Conservation (phyloP, 176 grass and related monocot genomes). For the Bolboschoenus planiculmis region DNA sequence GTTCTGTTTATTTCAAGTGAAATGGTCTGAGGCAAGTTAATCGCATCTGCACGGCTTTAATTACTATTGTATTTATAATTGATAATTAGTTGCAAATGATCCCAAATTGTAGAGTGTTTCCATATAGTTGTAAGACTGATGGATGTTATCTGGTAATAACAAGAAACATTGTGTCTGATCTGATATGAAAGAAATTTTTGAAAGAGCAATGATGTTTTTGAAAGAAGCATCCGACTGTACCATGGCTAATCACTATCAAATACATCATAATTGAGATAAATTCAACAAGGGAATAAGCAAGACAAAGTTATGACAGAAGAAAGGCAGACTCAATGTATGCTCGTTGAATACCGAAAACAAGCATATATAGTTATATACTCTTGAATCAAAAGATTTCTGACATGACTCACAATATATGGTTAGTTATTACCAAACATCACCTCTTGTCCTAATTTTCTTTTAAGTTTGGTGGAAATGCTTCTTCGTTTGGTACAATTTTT, state of each 20-base stretch:
- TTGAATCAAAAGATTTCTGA: not conserved
- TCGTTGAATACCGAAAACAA: not conserved
- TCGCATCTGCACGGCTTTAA: not conserved
- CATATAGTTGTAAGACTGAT: not conserved
- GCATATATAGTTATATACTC: not conserved
- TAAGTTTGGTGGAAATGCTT: not conserved
- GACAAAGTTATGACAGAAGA: not conserved
- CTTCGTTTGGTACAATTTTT: not conserved
- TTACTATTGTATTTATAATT: not conserved
- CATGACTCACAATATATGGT: not conserved
- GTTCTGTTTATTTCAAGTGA: not conserved
- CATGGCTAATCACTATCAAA: not conserved
- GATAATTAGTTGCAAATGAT: not conserved
- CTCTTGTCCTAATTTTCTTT: not conserved
- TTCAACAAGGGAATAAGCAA: not conserved
- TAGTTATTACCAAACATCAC: not conserved
- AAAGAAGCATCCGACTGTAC: not conserved
- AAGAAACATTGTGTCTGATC: not conserved
- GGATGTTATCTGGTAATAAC: not conserved
- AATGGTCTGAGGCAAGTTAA: not conserved
- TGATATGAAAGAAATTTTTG: not conserved
- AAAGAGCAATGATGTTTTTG: not conserved
- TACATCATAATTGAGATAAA: not conserved
- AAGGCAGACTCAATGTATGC: not conserved
- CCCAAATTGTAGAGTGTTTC: too few species aligned